Base-by-base conservation (phyloP, 495 filamentous ascomycete species). In the Schizothecium vesticola region DNA sequence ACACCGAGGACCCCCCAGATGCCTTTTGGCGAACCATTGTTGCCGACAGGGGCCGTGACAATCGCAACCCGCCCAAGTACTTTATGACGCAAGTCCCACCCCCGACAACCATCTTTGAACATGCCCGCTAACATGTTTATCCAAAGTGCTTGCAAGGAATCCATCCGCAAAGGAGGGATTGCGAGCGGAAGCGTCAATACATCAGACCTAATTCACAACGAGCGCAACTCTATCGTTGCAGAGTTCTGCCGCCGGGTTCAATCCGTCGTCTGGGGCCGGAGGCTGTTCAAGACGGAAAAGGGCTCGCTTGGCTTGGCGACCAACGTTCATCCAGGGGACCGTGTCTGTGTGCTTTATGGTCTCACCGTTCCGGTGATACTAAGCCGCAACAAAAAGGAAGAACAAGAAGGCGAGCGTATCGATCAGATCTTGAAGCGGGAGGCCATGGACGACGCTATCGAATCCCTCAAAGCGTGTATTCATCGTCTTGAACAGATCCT, bases 361-460 rank as follows among this genome's bases (percentile, higher is more conserved):
- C 82, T 79, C 61, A 82, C 78, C 43, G 80, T 82, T 2, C 81
- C 81, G 8, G 79, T 82, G 3, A 76, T 79, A 24, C 71, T 82
- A n/a, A 21, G 61, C 7, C n/a, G 61, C n/a, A 16, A 24, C 21
- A 57, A 65, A 9, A 58, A 13, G 10, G 33, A 11, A n/a, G 8
- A 56, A 28, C 26, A 59, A 10, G 28, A 61, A 26, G 29, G 23
- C 58, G 58, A 60, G 22, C 6, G 26, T 12, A 25, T 60, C 58
- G 58, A 60, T 28, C 58, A 25, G 58, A n/a, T n/a, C 9, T 60
- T 3, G 58, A 60, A 60, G 21, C 58, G 58, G 63, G 23, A 26
- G 22, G 51, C 63, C 2, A 56, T 64, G 21, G 25, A 64, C 25
- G 43, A 57, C 43, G 11, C 13, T 4, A 25, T 64, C 6, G 51